Evolutionary conservation across 2,329 filamentous ascomycete genomes (phyloP).

Genomic region (Bertia moriformis): DNA sequence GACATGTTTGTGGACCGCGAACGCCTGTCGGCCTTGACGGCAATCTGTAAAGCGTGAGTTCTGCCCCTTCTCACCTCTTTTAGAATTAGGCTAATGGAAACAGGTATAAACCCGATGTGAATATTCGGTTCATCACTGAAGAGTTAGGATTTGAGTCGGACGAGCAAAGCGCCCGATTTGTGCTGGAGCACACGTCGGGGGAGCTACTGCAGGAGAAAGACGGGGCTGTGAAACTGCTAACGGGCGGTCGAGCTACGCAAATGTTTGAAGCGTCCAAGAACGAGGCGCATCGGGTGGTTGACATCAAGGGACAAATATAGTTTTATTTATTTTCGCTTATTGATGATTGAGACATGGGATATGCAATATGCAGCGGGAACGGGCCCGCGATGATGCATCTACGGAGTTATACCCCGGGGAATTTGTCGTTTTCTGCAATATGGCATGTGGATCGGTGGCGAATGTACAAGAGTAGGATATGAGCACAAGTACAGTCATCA

Average conservation of each 20-base stretch:
- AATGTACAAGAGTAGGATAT: too few species aligned
- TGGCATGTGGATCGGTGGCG: too few species aligned
- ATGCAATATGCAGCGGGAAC: too few species aligned
- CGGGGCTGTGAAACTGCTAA: constrained; percentile 37
- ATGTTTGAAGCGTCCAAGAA: constrained; percentile 47
- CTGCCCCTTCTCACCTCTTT: not conserved
- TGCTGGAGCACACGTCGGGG: constrained; percentile 45
- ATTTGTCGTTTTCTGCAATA: too few species aligned
- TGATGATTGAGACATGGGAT: too few species aligned
- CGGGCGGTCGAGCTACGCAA: constrained; percentile 35
- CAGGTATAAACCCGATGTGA: constrained; percentile 58
- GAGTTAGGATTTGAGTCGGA: constrained; percentile 61
- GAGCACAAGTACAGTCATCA: too few species aligned
- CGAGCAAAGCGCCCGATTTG: constrained; percentile 51
- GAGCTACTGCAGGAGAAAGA: constrained; percentile 40
- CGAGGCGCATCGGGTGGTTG: constrained; percentile 49
- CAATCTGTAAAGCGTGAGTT: constrained; percentile 59
- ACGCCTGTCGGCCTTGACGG: constrained; percentile 51
- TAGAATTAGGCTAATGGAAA: not conserved
- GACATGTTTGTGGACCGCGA: constrained; percentile 66
- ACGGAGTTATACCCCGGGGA: too few species aligned
- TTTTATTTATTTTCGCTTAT: too few species aligned
- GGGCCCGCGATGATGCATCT: too few species aligned
- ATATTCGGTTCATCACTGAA: constrained; percentile 55
- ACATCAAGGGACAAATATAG: constrained; percentile 65